Evolutionary conservation across 2,329 filamentous ascomycete species (phyloP), one percentile per base, ranked within the genome.

Genomic region (Xylariaceae sp.): DNA sequence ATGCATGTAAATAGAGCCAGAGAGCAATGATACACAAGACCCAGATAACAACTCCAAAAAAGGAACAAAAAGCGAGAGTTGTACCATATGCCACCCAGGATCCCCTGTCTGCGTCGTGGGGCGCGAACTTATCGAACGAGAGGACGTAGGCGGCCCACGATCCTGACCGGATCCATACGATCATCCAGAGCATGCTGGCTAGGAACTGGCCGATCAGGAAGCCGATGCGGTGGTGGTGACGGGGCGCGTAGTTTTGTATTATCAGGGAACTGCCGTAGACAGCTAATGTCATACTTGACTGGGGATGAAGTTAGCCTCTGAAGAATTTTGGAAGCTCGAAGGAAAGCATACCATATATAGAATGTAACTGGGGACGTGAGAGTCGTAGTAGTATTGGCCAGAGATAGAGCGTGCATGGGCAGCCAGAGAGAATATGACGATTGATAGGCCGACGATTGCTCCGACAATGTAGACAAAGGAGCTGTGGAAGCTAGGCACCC

Each of bases 271-370:
- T 64, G 53, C 76, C 77, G 48, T 77, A 73, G 61, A 78, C 62
- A 60, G 78, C 64, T 69, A 72, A 75, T 37, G 75, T 77, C 61
- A 73, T 71, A 66, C 78, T 72, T 54, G 70, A 65, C 77, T 80
- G 42, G 5, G 60, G 56, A 57, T 0, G 63, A 56, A 56, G 30
- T 63, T 55, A 7, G n/a, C 45, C 63, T 56, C 67, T 23, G 62
- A 13, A 42, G 17, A 18, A 18, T 18, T 2, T 18, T 18, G 17
- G 9, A 42, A 42, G 11, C 7, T 42, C 37, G 37, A 9, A 62
- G 67, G 51, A 4, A 69, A 66, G 66, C 76, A 69, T 65, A 81
- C 79, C 42, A 78, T 74, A 59, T 80, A 81, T 61, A 79, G 75
- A 49, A 79, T 69, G 62, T 81, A 78, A 42, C 74, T 75, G 1